Evolutionary conservation across 139 green algal species (phyloP), one percentile per base, ranked within the genome.

Genomic region (Pseudopediastrum boryanum): DNA sequence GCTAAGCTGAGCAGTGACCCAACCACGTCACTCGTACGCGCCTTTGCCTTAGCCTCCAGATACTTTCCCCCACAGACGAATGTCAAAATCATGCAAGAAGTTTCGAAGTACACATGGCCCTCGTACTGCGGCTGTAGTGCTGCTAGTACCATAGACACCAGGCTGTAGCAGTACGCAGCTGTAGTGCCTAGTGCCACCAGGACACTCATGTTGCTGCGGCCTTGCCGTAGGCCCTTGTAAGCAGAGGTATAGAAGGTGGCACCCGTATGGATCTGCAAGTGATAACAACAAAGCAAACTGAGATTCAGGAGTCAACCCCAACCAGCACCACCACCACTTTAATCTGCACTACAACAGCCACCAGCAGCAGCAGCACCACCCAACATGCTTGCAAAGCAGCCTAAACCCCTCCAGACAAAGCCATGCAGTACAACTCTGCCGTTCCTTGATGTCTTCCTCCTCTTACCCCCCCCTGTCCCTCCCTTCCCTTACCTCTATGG

Each of bases 141-240:
- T 41, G 65, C 51, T 2, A 82, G 61, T 0, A 62, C 70, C 75
- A 89, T 59, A 0, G 81, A 91, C 72, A 89, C 64, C 0, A 91
- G n/a, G 31, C 90, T 97, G 88, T 98, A 98, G 42, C 85, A 62
- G 77, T 96, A 99, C 0, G 94, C 91, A 33, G 94, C 93, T 36
- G 93, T 94, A 33, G 95, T 99, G 67, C 94, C 96, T 31, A 99
- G 90, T 4, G 88, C 89, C 7, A 99, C 94, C 25, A 99, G 90
- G 5, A 99, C 86, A 27, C 97, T 93, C 96, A 80, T 80, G 78
- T 91, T 91, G 51, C 75, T 42, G 38, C 73, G 63, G 36, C 83
- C 66, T 54, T 88, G 81, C 33, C 76, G 73, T 36, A 91, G 78
- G 0, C 78, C 78, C 3, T 67, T 52, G 42, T 68, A 85, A 6